Conservation (phyloP, 2,329 filamentous ascomycete species). For the Alternaria rosae region DNA sequence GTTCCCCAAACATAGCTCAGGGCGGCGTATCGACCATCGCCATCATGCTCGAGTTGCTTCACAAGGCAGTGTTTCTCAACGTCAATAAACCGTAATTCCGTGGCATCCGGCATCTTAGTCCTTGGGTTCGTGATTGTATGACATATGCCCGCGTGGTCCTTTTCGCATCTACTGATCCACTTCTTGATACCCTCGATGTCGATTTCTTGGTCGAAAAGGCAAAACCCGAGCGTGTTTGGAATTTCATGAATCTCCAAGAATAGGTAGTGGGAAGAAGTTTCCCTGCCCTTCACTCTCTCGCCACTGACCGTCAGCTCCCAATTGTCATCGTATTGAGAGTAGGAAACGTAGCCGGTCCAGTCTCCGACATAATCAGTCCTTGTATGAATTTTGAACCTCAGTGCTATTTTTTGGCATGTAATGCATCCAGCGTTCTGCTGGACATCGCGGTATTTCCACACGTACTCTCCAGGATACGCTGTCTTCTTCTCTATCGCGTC, state of each 20-base stretch:
- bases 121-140: neutral
- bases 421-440: neutral
- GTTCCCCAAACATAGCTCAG: neutral
- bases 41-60: neutral
- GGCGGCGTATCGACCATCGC: neutral
- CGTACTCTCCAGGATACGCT: neutral
- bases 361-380: accelerated
- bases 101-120: neutral
- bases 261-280: too few species aligned
- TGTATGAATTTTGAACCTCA: accelerated
- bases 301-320: accelerated
- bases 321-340: accelerated
- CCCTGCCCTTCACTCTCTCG: neutral
- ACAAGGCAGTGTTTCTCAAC: neutral
- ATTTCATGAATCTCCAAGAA: too few species aligned
- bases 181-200: neutral
- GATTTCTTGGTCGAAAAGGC: neutral
- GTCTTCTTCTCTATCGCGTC: neutral
- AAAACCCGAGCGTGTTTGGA: neutral
- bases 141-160: neutral
- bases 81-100: accelerated
- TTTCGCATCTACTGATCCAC: neutral
- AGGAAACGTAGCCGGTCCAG: accelerated
- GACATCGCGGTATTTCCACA: neutral
- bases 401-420: neutral